Percentiles rank a stretch among this genome's conserved stretches.
phyloP scores from a whole-genome alignment of 495 filamentous ascomycete species.

The Hypoxylon subgilvum region DNA sequence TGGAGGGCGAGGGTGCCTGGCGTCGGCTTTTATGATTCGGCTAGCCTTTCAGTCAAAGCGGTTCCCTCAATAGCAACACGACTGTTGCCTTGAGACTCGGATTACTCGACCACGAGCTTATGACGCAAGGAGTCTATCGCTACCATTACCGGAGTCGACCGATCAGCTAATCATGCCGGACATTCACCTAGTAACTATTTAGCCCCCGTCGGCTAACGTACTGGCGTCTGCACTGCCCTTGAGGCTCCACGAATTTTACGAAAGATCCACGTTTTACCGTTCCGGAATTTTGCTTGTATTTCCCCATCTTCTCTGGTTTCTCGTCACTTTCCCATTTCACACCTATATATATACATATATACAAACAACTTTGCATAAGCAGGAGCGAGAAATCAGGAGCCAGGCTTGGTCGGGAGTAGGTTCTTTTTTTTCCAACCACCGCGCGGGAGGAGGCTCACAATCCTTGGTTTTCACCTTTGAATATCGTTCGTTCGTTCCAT shows the following conservation, averaged over 20 bases:
- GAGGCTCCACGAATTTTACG: constrained; percentile 25
- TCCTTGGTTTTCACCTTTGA: too few relatives aligned
- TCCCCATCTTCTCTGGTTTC: constrained; percentile 4
- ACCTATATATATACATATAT: constrained; percentile 29
- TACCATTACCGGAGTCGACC: constrained; percentile 8
- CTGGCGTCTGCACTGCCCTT: constrained; percentile 9
- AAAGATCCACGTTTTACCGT: constrained; percentile 32
- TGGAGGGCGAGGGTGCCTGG: background rate
- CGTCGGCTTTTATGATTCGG: constrained; percentile 25
- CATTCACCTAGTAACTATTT: constrained; percentile 2
- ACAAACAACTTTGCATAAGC: constrained; percentile 35
- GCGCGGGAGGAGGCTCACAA: constrained; percentile 3
- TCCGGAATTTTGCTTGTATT: constrained; percentile 19
- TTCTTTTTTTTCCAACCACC: constrained; percentile 14
- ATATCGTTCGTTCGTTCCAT: constrained; percentile 25
- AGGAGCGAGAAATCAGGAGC: constrained; percentile 33
- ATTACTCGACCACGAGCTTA: constrained; percentile 23
- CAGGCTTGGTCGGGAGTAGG: constrained; percentile 35
- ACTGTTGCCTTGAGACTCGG: constrained; percentile 19
- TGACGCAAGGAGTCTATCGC: constrained; percentile 11
- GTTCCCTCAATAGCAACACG: constrained; percentile 17
- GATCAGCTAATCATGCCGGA: constrained; percentile 17
- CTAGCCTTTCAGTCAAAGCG: constrained; percentile 19
- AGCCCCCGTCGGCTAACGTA: constrained; percentile 12
- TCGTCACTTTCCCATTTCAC: constrained; percentile 3